Evolutionary conservation across 2,329 filamentous ascomycete species (phyloP).

Genomic region (Elsinoe batatas): DNA sequence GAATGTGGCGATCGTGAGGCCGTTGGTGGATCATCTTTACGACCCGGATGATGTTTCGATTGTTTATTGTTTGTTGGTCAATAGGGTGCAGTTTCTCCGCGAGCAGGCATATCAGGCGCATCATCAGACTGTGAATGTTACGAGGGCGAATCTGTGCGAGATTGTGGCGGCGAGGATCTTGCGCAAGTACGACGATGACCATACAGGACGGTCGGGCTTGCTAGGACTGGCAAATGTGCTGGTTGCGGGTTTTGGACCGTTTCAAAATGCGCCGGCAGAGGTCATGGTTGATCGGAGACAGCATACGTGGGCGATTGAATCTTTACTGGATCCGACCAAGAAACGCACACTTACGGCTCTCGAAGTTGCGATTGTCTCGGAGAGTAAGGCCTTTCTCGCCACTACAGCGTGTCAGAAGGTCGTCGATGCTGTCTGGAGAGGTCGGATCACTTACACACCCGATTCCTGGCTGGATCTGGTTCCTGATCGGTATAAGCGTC

Average conservation of each 20-base stretch:
- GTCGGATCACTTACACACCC: conserved; percentile 71
- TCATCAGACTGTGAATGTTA: conserved; percentile 71
- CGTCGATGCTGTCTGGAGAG: conserved; percentile 72
- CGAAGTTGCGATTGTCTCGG: conserved; percentile 73
- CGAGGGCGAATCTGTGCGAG: conserved; percentile 69
- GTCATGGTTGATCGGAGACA: conserved; percentile 50
- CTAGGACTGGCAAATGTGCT: conserved; percentile 68
- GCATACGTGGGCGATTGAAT: conserved; percentile 34
- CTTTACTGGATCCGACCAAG: conserved; percentile 35
- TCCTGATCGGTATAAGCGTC: conserved; percentile 76
- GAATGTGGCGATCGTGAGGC: conserved; percentile 69
- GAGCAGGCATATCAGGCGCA: conserved; percentile 68
- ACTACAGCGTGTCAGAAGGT: conserved; percentile 73
- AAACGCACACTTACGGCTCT: conserved; percentile 62
- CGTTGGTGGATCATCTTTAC: conserved; percentile 75
- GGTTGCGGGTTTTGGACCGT: conserved; percentile 74
- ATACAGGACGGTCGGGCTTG: conserved; percentile 59
- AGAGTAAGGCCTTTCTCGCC: conserved; percentile 68
- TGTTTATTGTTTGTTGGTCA: conserved; percentile 76
- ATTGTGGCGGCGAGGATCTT: conserved; percentile 68
- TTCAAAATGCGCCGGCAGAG: conserved; percentile 66
- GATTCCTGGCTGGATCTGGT: conserved; percentile 74
- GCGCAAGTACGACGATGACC: conserved; percentile 68
- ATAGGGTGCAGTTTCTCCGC: conserved; percentile 66
- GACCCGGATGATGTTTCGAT: conserved; percentile 71